Evolutionary conservation across 352 stramenopile species (phyloP).

Genomic region (Peronospora destructor): DNA sequence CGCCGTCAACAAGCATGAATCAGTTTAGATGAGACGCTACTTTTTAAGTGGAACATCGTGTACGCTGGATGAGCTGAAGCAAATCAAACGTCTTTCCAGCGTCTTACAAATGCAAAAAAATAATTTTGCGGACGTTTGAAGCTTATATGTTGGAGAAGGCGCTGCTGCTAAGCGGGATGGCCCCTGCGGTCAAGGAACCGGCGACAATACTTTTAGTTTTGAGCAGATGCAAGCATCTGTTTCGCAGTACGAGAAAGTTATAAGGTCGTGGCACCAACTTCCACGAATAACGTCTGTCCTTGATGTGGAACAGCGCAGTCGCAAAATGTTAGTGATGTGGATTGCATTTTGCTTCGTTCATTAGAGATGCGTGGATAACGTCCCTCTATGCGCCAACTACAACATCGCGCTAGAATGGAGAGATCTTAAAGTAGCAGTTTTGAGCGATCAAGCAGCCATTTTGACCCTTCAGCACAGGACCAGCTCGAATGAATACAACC

Average conservation of each 20-base stretch:
- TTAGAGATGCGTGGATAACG: slow-evolving; percentile 11
- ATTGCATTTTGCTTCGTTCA: slow-evolving; percentile 41
- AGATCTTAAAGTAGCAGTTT: slow-evolving; percentile 30
- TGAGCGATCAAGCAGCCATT: slow-evolving; percentile 26
- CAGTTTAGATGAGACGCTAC: slow-evolving; percentile 15
- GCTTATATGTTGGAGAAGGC: slow-evolving; percentile 23
- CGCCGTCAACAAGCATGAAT: slow-evolving; percentile 13
- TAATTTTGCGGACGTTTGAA: slow-evolving; percentile 29
- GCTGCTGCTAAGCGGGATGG: slow-evolving; percentile 1
- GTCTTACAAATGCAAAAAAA: slow-evolving; percentile 13
- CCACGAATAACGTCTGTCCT: slow-evolving; percentile 14
- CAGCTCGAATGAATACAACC: slow-evolving; percentile 17
- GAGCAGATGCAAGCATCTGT: slow-evolving; percentile 16
- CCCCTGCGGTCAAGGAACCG: too few relatives aligned
- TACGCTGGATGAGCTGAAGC: slow-evolving; percentile 10
- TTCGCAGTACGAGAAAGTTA: slow-evolving; percentile 12
- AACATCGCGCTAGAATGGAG: slow-evolving; percentile 38
- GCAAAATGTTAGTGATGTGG: slow-evolving; percentile 37
- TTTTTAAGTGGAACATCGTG: slow-evolving; percentile 15
- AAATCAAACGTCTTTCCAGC: slow-evolving; percentile 5
- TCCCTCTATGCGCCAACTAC: slow-evolving; percentile 24
- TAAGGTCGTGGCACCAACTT: slow-evolving; percentile 11
- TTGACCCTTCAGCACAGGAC: slow-evolving; percentile 18
- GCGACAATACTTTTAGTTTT: neutral
- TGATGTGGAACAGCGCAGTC: slow-evolving; percentile 34